phyloP scores from a whole-genome alignment of 768 basidiomycete species.

The Udeniomyces megalosporus region DNA sequence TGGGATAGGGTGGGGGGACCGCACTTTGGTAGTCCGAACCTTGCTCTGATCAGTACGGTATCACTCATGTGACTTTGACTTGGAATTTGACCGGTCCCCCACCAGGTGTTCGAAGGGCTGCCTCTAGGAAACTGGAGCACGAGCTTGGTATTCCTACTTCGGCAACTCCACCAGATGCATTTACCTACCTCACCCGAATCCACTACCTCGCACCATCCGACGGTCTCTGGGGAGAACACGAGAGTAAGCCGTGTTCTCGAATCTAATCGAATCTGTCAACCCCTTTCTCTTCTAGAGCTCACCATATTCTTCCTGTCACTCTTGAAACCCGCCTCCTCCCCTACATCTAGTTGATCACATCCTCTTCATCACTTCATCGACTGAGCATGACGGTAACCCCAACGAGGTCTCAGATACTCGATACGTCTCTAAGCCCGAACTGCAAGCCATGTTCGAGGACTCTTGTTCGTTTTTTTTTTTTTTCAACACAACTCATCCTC shows the following conservation, averaged over 20 bases:
- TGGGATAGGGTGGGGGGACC: no score
- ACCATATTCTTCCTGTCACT: background rate
- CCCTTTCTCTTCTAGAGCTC: no score
- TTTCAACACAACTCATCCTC: background rate
- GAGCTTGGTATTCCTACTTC: constrained; percentile 76
- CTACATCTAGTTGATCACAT: constrained; percentile 88
- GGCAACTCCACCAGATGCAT: constrained; percentile 65
- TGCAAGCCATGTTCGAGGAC: constrained; percentile 78
- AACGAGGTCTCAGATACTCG: constrained; percentile 86
- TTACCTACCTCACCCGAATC: constrained; percentile 88
- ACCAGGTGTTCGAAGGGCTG: constrained; percentile 70
- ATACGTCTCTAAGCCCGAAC: constrained; percentile 79
- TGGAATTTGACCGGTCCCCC: background rate
- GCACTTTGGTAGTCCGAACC: background rate
- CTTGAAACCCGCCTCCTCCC: no score
- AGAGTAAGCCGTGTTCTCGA: constrained; percentile 44
- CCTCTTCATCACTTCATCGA: constrained; percentile 78
- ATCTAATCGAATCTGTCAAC: no score
- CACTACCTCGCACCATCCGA: constrained; percentile 76
- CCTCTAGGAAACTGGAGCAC: constrained; percentile 85
- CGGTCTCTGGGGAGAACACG: constrained; percentile 86
- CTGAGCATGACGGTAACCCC: constrained; percentile 57
- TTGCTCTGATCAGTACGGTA: background rate
- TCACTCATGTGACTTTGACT: no score
- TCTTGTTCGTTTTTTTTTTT: constrained; percentile 20